phyloP scores from a whole-genome alignment of 345 rosid genomes.

The Pugionium cornutum region DNA sequence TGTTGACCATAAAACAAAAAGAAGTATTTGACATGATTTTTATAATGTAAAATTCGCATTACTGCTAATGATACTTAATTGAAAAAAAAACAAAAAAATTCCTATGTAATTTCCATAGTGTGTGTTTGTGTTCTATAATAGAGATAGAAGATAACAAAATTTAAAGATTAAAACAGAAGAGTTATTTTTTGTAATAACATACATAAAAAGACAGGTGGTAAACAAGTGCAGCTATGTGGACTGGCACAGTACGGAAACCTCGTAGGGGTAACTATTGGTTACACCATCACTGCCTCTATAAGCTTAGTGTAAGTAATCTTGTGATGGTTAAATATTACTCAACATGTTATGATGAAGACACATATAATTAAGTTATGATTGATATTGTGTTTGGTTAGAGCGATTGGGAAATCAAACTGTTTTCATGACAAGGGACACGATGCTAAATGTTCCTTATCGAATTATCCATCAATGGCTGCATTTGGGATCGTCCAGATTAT shows the following conservation, averaged over 20 bases:
- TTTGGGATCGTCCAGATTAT: conserved; percentile 65
- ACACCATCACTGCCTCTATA: conserved; percentile 89
- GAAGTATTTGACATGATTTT: neutral
- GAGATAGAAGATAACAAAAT: too few species aligned
- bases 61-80: neutral
- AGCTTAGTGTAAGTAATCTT: conserved; percentile 76
- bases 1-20: neutral
- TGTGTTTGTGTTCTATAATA: neutral
- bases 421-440: conserved; percentile 64
- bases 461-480: conserved; percentile 60
- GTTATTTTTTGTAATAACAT: neutral
- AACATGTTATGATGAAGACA: neutral
- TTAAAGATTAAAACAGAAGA: neutral
- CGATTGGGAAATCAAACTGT: conserved; percentile 68
- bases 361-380: neutral
- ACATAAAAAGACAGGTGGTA: conserved; percentile 49
- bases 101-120: neutral
- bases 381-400: conserved; percentile 48
- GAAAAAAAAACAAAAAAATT: neutral
- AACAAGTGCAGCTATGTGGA: conserved; percentile 64
- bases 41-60: neutral
- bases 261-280: conserved; percentile 68
- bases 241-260: conserved; percentile 76
- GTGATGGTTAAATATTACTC: neutral
- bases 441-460: conserved; percentile 51